A percentile compares a stretch with the other conserved stretches of the same genome.
These are phyloP conservation scores for Conidiobolus coronatus DNA, from an alignment of 371 early-diverging fungal species.

Conservation along the genomic window DNA sequence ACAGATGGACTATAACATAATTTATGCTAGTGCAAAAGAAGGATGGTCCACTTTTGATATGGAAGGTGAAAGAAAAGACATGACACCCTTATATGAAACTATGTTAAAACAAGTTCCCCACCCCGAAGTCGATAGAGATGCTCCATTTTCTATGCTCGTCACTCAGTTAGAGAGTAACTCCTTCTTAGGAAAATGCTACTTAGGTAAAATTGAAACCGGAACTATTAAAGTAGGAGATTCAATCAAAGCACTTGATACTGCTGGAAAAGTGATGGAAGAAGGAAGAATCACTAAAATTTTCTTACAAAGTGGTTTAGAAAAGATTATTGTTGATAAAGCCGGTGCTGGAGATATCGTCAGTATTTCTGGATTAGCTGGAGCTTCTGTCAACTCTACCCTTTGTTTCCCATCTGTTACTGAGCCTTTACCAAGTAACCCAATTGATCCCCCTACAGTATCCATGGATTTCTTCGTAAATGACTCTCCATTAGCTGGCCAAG, in stretches of 20 bases:
- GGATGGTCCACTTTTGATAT: conserved; percentile 41
- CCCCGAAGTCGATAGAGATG: conserved; percentile 27
- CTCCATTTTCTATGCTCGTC: conserved; percentile 50
- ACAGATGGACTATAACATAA: conserved; percentile 42
- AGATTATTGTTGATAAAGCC: conserved; percentile 37
- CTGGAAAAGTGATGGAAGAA: conserved; percentile 25
- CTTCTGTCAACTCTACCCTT: conserved; percentile 50
- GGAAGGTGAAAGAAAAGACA: conserved; percentile 14
- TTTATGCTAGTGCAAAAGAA: conserved; percentile 54
- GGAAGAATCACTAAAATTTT: conserved; percentile 46
- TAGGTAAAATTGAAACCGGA: conserved; percentile 44
- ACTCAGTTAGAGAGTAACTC: conserved; percentile 55
- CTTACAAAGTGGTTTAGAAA: conserved; percentile 36
- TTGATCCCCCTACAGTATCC: conserved; percentile 60
- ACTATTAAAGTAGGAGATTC: conserved; percentile 34
- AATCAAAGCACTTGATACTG: conserved; percentile 36
- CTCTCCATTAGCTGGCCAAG: conserved; percentile 52
- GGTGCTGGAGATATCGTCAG: conserved; percentile 65
- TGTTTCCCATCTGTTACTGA: conserved; percentile 24
- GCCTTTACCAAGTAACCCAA: conserved; percentile 35
- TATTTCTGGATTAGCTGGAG: conserved; percentile 37
- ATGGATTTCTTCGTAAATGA: conserved; percentile 59
- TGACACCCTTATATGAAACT: conserved; percentile 37
- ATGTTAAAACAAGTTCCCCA: conserved; percentile 36
- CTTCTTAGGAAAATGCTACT: conserved; percentile 50